Conservation (phyloP, 805 yeast species). For the Starmerella apicola region DNA sequence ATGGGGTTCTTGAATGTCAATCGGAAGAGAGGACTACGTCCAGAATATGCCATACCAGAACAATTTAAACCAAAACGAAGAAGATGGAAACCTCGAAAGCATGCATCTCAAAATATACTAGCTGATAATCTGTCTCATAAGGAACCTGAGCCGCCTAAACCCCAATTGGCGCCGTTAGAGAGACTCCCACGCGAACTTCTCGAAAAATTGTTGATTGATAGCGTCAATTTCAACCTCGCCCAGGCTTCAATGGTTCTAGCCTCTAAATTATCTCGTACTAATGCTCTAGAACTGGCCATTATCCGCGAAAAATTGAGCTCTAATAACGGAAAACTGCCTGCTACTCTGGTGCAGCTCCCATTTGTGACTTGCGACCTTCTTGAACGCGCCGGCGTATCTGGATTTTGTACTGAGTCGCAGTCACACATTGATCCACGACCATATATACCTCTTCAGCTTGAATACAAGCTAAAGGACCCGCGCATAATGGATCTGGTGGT, state of each 20-base stretch:
- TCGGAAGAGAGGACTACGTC: background rate
- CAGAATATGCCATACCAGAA: background rate
- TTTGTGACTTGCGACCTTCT: constrained; percentile 23
- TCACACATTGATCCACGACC: constrained; percentile 29
- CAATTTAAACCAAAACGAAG: background rate
- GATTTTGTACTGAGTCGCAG: constrained; percentile 38
- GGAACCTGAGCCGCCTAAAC: background rate
- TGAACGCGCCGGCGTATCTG: constrained; percentile 47
- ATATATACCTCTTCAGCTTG: constrained; percentile 73
- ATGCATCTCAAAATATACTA: no score
- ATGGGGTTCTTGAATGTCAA: constrained; percentile 6
- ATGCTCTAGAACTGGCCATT: constrained; percentile 19
- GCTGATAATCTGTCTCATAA: background rate
- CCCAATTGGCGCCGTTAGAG: constrained; percentile 2
- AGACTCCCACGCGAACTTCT: constrained; percentile 35
- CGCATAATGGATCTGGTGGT: constrained; percentile 17
- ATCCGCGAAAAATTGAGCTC: constrained; percentile 13
- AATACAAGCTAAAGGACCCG: constrained; percentile 26
- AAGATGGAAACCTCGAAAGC: no score
- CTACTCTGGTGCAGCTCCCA: constrained; percentile 16
- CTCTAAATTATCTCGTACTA: constrained; percentile 22
- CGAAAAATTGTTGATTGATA: constrained; percentile 30
- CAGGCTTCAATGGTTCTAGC: constrained; percentile 27
- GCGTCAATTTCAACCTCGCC: constrained; percentile 31
- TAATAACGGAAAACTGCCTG: constrained; percentile 13